Conservation (phyloP, 768 basidiomycete genomes). For the Filobasidium floriforme region DNA sequence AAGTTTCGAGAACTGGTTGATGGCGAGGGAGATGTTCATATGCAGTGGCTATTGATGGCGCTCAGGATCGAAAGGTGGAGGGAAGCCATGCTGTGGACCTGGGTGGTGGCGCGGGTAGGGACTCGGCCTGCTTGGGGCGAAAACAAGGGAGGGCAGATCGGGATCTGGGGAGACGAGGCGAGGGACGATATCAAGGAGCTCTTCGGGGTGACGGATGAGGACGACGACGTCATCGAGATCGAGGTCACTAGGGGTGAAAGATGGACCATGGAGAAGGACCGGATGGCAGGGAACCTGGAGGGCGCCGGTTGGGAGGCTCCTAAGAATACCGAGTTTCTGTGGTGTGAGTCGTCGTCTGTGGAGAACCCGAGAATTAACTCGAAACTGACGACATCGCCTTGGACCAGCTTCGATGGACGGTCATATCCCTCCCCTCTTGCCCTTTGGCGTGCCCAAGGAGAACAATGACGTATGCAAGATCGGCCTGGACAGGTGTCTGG, state of each 20-base stretch:
- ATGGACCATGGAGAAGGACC: constrained; percentile 33
- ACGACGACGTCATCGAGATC: constrained; percentile 34
- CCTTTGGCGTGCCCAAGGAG: constrained; percentile 11
- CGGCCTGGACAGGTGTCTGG: constrained; percentile 41
- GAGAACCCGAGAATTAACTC: no score
- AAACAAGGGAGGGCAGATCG: constrained; percentile 14
- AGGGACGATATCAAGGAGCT: constrained; percentile 31
- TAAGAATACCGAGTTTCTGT: constrained; percentile 37
- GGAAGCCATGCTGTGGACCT: constrained; percentile 44
- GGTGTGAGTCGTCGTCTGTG: constrained; percentile 30
- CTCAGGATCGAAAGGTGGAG: constrained; percentile 41
- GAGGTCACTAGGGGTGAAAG: constrained; percentile 33
- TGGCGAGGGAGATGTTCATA: constrained; percentile 39
- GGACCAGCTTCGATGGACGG: constrained; percentile 37
- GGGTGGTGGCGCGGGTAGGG: constrained; percentile 35
- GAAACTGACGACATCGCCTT: not conserved
- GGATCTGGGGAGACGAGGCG: constrained; percentile 28
- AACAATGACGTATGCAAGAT: constrained; percentile 28
- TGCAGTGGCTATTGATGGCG: constrained; percentile 38
- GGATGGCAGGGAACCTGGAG: constrained; percentile 28
- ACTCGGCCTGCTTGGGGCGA: constrained; percentile 21
- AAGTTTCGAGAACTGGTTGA: constrained; percentile 35
- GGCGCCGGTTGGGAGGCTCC: constrained; percentile 38
- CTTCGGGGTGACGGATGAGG: constrained; percentile 28
- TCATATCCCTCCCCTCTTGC: constrained; percentile 36